These are phyloP conservation scores for Obba rivulosa DNA, from an alignment of 768 basidiomycete species.

Conservation along the genomic window DNA sequence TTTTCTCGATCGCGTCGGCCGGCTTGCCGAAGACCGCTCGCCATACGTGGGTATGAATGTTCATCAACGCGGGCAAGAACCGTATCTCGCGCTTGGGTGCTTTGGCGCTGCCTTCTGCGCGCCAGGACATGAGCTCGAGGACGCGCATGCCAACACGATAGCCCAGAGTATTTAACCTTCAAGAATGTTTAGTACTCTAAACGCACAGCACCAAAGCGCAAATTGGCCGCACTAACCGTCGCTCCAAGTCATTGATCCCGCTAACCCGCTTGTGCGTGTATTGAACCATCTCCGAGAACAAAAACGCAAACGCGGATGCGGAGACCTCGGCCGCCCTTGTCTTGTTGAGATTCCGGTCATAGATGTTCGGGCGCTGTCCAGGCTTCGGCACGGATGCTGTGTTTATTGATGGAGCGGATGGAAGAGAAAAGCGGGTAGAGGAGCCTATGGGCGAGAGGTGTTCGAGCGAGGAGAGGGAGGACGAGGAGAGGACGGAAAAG, in stretches of 20 bases:
- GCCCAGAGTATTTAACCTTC: constrained; percentile 85
- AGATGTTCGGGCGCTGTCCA: constrained; percentile 63
- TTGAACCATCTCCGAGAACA: constrained; percentile 91
- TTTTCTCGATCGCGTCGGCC: constrained; percentile 94
- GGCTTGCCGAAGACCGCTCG: constrained; percentile 88
- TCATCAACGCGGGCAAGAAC: constrained; percentile 87
- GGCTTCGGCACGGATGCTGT: constrained; percentile 36
- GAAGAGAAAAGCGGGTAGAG: constrained; percentile 60
- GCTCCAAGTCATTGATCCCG: constrained; percentile 93
- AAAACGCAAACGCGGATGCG: constrained; percentile 75
- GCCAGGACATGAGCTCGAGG: constrained; percentile 82
- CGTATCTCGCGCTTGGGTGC: constrained; percentile 91
- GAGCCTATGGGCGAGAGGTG: constrained; percentile 52
- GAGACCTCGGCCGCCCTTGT: constrained; percentile 81
- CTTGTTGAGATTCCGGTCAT: constrained; percentile 88
- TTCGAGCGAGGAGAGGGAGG: constrained; percentile 44
- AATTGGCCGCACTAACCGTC: constrained; percentile 55
- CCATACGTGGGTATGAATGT: constrained; percentile 94
- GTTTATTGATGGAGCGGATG: constrained; percentile 47
- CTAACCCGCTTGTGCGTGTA: constrained; percentile 95
- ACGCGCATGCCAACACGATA: constrained; percentile 88
- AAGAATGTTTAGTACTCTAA: not conserved
- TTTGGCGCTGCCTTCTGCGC: constrained; percentile 71
- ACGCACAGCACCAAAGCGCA: not conserved
- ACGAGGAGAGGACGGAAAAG: constrained; percentile 61